A percentile compares a stretch with the other conserved stretches of the same genome.
Conservation (phyloP, 257 asterid genomes). For the Nicotiana undulata region DNA sequence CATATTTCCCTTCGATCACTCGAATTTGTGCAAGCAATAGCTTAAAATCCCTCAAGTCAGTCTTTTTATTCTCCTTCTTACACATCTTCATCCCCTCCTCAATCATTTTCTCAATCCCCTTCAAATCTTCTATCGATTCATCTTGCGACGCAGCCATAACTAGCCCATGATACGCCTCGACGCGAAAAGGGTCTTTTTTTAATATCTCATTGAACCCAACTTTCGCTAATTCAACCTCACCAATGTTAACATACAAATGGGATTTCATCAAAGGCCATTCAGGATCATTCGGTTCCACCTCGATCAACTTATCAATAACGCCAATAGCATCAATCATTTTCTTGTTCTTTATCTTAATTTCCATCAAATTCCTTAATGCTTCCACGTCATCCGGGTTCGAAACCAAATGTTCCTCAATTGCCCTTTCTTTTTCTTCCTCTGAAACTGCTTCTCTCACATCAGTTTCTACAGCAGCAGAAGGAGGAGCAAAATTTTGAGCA, state of each 20-base stretch:
- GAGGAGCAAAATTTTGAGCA: not conserved
- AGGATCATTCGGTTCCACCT: constrained; percentile 57
- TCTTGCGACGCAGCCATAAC: constrained; percentile 64
- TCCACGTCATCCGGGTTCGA: constrained; percentile 49
- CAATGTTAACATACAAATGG: constrained; percentile 51
- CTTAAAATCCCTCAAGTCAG: constrained; percentile 69
- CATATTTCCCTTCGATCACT: constrained; percentile 59
- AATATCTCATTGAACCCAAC: constrained; percentile 53
- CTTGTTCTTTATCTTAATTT: constrained; percentile 46
- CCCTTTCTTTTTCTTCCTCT: constrained; percentile 45
- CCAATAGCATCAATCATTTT: constrained; percentile 56
- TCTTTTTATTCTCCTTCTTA: constrained; percentile 42
- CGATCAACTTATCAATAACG: constrained; percentile 43
- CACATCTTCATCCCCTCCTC: constrained; percentile 52
- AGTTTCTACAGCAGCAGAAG: constrained; percentile 31
- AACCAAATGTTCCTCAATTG: constrained; percentile 36
- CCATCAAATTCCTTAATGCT: constrained; percentile 56
- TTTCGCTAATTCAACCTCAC: constrained; percentile 53
- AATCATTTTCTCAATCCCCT: constrained; percentile 33
- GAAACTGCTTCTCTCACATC: constrained; percentile 15
- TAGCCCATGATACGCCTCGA: constrained; percentile 91
- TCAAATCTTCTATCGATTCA: constrained; percentile 42
- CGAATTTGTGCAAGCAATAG: constrained; percentile 76
- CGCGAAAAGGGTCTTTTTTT: constrained; percentile 55
- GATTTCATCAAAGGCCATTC: constrained; percentile 90